phyloP scores from a whole-genome alignment of 2,329 filamentous ascomycete genomes.

The Cadophora gregata region DNA sequence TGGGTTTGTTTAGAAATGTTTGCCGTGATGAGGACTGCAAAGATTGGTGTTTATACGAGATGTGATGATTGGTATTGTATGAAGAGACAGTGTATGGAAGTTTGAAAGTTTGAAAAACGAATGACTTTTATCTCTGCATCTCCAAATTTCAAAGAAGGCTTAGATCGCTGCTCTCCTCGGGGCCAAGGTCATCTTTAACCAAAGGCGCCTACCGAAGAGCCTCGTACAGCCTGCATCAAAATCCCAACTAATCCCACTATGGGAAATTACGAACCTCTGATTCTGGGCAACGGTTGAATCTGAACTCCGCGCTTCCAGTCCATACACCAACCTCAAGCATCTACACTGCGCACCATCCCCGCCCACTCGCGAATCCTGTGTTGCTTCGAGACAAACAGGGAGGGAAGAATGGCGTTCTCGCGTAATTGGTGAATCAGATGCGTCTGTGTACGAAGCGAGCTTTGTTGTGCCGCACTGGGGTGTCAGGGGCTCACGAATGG shows the following conservation, averaged over 20 bases:
- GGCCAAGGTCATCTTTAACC: background rate
- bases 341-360: background rate
- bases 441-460: background rate
- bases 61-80: no score
- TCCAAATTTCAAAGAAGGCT: background rate
- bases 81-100: background rate
- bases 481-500: background rate
- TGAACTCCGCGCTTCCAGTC: background rate
- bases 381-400: background rate
- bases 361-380: background rate
- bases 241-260: background rate
- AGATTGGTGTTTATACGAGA: no score
- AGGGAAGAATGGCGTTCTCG: background rate
- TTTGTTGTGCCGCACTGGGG: background rate
- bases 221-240: conserved; percentile 1
- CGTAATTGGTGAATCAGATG: background rate
- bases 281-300: background rate
- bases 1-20: background rate
- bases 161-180: background rate
- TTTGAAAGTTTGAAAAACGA: background rate
- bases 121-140: background rate
- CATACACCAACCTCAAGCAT: background rate
- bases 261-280: conserved; percentile 1
- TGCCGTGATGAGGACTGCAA: no score
- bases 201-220: background rate